These are phyloP conservation scores for Diphasiastrum complanatum DNA, from an alignment of 83 land plant genomes.

Conservation along the genomic window DNA sequence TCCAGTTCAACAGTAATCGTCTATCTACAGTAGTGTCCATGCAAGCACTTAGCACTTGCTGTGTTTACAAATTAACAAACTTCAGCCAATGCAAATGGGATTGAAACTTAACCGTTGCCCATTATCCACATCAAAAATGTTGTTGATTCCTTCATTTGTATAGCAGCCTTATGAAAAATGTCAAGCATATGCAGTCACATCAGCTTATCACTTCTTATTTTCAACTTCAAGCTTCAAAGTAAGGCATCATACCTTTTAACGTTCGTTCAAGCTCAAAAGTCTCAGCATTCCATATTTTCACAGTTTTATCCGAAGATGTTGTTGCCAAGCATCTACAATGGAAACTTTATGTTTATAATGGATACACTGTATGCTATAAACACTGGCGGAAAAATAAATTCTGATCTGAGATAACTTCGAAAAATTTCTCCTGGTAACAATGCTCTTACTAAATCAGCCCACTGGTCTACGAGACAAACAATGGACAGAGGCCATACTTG, in stretches of 20 bases:
- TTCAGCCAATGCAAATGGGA: no score
- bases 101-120: no score
- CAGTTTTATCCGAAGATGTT: conserved; percentile 83
- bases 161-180: no score
- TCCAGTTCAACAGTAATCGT: no score
- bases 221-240: no score
- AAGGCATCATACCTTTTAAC: conserved; percentile 43
- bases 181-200: no score
- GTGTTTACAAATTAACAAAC: no score
- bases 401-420: not conserved
- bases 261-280: conserved; percentile 81
- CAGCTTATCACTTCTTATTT: no score
- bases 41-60: no score
- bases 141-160: no score
- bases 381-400: not conserved
- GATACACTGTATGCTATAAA: not conserved
- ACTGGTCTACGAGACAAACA: not conserved
- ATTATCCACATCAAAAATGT: no score
- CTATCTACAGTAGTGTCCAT: no score
- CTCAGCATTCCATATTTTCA: conserved; percentile 96
- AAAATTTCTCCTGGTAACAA: not conserved
- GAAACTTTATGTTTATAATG: not conserved
- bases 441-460: not conserved
- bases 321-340: conserved; percentile 79
- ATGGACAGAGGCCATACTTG: conserved; percentile 14